Percentiles rank a stretch among this genome's conserved stretches.
phyloP scores from a whole-genome alignment of 805 yeast species.

The Suhomyces kilbournensis region DNA sequence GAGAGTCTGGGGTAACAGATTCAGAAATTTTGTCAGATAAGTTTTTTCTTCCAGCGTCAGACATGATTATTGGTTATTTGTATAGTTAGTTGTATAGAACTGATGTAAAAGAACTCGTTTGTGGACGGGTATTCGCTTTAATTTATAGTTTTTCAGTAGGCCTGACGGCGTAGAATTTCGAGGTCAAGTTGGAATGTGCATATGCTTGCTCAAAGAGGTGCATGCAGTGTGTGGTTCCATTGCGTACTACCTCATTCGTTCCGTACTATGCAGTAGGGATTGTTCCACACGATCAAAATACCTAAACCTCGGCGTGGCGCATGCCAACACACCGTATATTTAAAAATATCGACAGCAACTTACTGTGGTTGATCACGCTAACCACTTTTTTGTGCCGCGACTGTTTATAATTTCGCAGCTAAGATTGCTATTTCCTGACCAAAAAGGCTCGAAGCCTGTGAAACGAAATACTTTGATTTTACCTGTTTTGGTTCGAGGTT shows the following conservation, averaged over 20 bases:
- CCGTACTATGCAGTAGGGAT: not conserved
- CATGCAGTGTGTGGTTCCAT: not conserved
- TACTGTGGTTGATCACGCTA: not conserved
- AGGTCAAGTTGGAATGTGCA: not conserved
- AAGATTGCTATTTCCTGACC: not conserved
- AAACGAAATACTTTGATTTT: not conserved
- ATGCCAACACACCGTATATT: not conserved
- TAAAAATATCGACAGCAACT: slow-evolving; percentile 1
- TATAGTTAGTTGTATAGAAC: not conserved
- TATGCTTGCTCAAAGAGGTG: not conserved
- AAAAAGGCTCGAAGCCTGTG: not conserved
- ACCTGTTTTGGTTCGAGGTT: not conserved
- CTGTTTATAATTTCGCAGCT: not conserved
- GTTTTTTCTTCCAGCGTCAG: slow-evolving; percentile 44
- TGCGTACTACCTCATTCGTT: not conserved
- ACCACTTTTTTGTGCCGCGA: not conserved
- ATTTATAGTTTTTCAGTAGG: slow-evolving; percentile 2
- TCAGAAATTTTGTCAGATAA: slow-evolving; percentile 37
- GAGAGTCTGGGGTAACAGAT: slow-evolving; percentile 40
- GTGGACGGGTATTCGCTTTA: not conserved
- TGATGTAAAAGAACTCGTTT: not conserved
- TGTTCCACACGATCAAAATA: not conserved
- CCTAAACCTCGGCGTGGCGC: not conserved
- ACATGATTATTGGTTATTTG: slow-evolving; percentile 21
- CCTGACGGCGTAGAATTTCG: not conserved